Base-by-base conservation (phyloP, 2,329 filamentous ascomycete species). In the Scedosporium minutisporum region DNA sequence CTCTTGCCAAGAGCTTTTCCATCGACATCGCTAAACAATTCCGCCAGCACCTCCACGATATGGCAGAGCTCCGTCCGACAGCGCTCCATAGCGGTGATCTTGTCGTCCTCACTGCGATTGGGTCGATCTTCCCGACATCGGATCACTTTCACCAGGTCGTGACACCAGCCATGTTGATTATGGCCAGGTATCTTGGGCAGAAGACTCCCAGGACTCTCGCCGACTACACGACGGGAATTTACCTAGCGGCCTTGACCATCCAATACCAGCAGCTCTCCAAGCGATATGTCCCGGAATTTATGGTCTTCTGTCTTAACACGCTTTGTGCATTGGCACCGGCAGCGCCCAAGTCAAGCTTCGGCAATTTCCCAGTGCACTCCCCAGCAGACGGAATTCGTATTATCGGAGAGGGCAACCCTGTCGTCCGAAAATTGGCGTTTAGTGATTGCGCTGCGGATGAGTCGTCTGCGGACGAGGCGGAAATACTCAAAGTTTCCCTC, bases 111-210 rank as follows among this genome's bases (percentile, higher is more conserved):
- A 93, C 91, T 0, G 92, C 91, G 0, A 85, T 97, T 64, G 86
- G 88, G 48, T 87, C 86, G 2, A 89, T 96, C 61, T 99, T 96
- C 70, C 93, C 95, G 4, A 96, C 95, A 0, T 97, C 93, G 0
- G 95, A 99, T 74, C 93, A 97, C 75, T 99, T 97, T 75, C 95
- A 99, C 70, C 89, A 95, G 68, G 91, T 97, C 42, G 89, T 91
- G 48, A 99, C 95, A 1, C 95, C 95, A 1, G 89, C 93, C 0
- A 89, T 91, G 75, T 84, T 97, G 4, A 83, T 87, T n/a, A 90
- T 97, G 74, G 84, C 84, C 12, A 86, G 91, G 62, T 97, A 90
- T 74, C 81, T 99, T 27, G 91, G 89, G 1, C 86, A 96, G 68
- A 91, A 87, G 63, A 80, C 87, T 0, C 86, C 91, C 0, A 79